Evolutionary conservation across 257 asterid species (phyloP).

Genomic region (Capsicum baccatum): DNA sequence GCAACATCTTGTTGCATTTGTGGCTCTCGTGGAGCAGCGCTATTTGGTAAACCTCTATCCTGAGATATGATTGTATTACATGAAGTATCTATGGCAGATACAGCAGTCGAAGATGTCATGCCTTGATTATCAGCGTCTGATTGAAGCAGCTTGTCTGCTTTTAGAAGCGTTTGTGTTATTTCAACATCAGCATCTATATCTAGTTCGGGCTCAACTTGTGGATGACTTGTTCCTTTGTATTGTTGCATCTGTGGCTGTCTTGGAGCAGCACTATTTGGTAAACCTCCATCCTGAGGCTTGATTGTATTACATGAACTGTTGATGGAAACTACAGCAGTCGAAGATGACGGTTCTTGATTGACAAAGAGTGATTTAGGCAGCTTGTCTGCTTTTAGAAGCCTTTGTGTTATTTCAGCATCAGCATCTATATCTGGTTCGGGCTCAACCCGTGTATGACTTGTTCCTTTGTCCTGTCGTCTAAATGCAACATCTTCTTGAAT

Average conservation of each 20-base stretch:
- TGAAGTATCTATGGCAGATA: conserved; percentile 23
- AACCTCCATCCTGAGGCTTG: conserved; percentile 18
- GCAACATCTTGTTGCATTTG: conserved; percentile 31
- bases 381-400: background rate
- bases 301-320: conserved; percentile 30
- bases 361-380: background rate
- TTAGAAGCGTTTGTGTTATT: conserved; percentile 13
- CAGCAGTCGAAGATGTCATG: conserved; percentile 28
- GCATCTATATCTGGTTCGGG: conserved; percentile 36
- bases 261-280: conserved; percentile 25
- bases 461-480: conserved; percentile 33
- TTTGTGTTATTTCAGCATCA: conserved; percentile 26
- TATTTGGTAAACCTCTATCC: conserved; percentile 28
- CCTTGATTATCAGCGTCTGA: conserved; percentile 32
- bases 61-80: conserved; percentile 23
- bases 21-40: conserved; percentile 13
- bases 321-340: background rate
- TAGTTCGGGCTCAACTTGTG: conserved; percentile 43
- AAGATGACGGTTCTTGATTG: conserved; percentile 37
- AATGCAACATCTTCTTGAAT: conserved; percentile 32
- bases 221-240: conserved; percentile 34
- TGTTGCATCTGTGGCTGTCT: conserved; percentile 28
- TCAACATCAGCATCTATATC: conserved; percentile 25
- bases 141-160: background rate
- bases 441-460: conserved; percentile 39